Evolutionary conservation across 139 green algal genomes (phyloP).

Genomic region (Coelastrella sp.): DNA sequence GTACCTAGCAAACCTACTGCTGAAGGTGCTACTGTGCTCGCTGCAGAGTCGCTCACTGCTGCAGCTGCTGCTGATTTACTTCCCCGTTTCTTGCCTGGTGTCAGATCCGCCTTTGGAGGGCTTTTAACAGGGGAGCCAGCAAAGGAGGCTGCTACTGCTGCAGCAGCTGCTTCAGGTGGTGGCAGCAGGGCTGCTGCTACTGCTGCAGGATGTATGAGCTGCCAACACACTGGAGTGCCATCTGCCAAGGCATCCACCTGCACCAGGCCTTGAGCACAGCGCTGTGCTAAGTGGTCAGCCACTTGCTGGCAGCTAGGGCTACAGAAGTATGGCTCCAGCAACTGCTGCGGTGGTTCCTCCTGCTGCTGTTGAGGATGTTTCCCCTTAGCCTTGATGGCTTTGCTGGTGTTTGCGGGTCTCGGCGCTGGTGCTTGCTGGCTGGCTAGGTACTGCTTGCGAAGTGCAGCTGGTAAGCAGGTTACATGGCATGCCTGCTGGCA

Average conservation of each 20-base stretch:
- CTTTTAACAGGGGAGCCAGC: not conserved
- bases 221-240: slow-evolving; percentile 39
- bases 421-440: not conserved
- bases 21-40: no score
- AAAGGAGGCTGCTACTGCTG: not conserved
- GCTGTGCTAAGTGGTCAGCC: not conserved
- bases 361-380: not conserved
- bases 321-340: slow-evolving; percentile 17
- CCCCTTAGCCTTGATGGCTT: not conserved
- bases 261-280: slow-evolving; percentile 28
- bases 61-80: not conserved
- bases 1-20: not conserved
- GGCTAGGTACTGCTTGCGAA: slow-evolving; percentile 11
- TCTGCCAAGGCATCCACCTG: slow-evolving; percentile 40
- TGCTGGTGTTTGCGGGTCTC: not conserved
- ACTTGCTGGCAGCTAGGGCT: slow-evolving; percentile 11
- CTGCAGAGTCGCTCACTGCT: not conserved
- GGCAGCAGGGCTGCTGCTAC: slow-evolving; percentile 36
- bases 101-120: not conserved
- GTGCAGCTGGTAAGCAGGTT: slow-evolving; percentile 9
- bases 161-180: slow-evolving; percentile 6
- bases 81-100: not conserved
- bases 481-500: slow-evolving; percentile 34
- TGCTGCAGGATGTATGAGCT: slow-evolving; percentile 43
- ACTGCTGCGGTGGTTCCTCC: slow-evolving; percentile 24